Percentiles rank a stretch among this genome's conserved stretches.
These are phyloP conservation scores for Rhizopogon roseolus DNA, from an alignment of 768 basidiomycete species.

Conservation along the genomic window DNA sequence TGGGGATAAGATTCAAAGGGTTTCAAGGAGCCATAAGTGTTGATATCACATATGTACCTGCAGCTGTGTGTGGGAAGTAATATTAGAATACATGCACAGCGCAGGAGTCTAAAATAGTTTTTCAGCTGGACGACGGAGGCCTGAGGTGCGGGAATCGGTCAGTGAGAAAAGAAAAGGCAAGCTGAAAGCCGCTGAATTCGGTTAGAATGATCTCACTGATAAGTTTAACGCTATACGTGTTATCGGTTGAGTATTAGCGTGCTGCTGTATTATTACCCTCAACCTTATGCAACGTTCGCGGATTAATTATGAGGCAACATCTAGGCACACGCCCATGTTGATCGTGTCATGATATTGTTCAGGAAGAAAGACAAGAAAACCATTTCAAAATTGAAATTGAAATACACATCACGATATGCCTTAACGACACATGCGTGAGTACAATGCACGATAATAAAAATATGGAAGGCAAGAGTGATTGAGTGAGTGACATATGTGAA, in stretches of 20 bases:
- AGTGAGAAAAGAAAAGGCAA: not conserved
- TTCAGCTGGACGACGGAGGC: not conserved
- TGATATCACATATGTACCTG: not conserved
- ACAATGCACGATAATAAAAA: not conserved
- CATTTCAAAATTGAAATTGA: no score
- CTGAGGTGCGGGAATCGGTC: slow-evolving; percentile 1
- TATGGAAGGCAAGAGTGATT: not conserved
- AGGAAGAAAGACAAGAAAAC: no score
- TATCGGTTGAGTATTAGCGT: no score
- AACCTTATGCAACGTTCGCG: no score
- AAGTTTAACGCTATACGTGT: no score
- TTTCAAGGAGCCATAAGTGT: not conserved
- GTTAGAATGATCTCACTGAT: not conserved
- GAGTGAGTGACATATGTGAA: not conserved
- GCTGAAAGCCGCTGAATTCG: not conserved
- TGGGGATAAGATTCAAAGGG: not conserved
- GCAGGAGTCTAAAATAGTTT: not conserved
- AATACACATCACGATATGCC: no score
- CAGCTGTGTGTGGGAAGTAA: not conserved
- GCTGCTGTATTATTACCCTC: no score
- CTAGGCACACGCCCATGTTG: no score
- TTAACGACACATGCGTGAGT: no score
- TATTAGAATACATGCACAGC: not conserved
- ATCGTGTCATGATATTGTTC: no score
- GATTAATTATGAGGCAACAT: no score